These are phyloP conservation scores for Miscanthus lutarioriparius DNA, from an alignment of 176 grass and related monocot species.

Conservation along the genomic window DNA sequence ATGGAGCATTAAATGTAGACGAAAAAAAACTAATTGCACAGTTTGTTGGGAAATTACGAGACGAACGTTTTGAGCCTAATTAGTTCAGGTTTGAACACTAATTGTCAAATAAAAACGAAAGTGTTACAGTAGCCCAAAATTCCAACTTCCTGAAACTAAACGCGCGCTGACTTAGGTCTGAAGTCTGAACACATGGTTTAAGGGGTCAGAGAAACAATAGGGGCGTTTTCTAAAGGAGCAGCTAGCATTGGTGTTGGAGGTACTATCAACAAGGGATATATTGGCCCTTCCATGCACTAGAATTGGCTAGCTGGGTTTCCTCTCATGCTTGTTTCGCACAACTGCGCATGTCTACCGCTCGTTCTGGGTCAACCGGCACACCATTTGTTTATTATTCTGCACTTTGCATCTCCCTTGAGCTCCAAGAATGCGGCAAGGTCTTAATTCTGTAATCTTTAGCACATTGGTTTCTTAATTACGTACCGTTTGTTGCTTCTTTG, in stretches of 20 bases:
- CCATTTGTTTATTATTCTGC: conserved; percentile 19
- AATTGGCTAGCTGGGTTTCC: not conserved
- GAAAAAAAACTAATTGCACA: too few species aligned
- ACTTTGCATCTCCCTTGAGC: not conserved
- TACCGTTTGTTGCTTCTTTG: not conserved
- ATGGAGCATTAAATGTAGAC: too few species aligned
- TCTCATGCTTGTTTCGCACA: conserved; percentile 2
- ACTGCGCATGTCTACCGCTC: not conserved
- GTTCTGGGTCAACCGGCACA: not conserved
- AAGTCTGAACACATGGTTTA: not conserved
- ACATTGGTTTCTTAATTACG: not conserved
- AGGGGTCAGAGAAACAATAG: conserved; percentile 22
- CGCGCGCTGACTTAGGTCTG: too few species aligned
- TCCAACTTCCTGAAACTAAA: too few species aligned
- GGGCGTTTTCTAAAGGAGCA: not conserved
- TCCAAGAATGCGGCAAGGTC: conserved; percentile 35
- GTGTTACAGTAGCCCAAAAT: too few species aligned
- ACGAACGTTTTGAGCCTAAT: too few species aligned
- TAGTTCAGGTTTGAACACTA: too few species aligned
- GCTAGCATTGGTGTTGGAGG: not conserved
- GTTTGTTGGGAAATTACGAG: too few species aligned
- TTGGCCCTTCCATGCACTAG: conserved; percentile 23
- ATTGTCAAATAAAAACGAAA: too few species aligned
- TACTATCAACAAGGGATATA: not conserved
- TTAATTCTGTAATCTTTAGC: not conserved